phyloP scores from a whole-genome alignment of 257 asterid genomes.

The Paulownia fortunei region DNA sequence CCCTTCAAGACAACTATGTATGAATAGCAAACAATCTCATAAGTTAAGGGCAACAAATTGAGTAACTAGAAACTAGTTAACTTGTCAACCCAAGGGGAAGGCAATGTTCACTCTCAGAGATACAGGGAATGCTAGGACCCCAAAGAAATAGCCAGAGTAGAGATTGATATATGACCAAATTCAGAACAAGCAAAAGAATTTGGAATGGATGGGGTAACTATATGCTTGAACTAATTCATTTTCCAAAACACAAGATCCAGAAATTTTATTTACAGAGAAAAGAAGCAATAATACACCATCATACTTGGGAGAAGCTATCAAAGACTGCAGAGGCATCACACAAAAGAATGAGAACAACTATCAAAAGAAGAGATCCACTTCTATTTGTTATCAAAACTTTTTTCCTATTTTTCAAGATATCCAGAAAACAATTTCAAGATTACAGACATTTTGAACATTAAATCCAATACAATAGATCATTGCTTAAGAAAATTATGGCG shows the following conservation, averaged over 20 bases:
- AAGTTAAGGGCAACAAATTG: neutral
- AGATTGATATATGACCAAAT: neutral
- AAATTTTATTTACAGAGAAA: neutral
- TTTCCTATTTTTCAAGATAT: neutral
- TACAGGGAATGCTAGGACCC: neutral
- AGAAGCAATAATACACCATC: neutral
- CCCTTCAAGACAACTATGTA: neutral
- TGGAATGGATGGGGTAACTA: neutral
- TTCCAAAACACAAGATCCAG: neutral
- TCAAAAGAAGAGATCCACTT: neutral
- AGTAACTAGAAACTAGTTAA: neutral
- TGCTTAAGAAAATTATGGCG: neutral
- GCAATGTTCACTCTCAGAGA: neutral
- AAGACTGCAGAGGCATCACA: neutral
- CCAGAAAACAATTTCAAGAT: neutral
- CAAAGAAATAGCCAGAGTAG: neutral
- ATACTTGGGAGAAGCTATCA: neutral
- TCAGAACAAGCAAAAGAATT: neutral
- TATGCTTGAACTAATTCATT: neutral
- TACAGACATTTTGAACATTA: neutral
- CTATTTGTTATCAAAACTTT: neutral
- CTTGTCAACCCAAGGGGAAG: slow-evolving; percentile 5
- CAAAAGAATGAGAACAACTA: neutral
- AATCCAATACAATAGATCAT: neutral
- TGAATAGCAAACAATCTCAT: neutral